Base-by-base conservation (phyloP, 179 eudicot genomes). In the Spinacia oleracea region DNA sequence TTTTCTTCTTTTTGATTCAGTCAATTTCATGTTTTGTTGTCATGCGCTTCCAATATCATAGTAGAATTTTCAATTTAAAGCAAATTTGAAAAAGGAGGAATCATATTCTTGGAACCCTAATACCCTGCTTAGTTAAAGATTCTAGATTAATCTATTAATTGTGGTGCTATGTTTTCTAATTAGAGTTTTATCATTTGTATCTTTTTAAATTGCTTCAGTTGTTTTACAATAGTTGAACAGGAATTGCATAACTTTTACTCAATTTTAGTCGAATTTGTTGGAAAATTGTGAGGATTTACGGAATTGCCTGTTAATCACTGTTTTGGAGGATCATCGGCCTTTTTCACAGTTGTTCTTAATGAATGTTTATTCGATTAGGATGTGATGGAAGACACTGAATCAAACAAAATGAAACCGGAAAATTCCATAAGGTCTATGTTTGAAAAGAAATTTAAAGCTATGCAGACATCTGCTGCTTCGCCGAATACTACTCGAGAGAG, bases 371-470 rank as follows among this genome's bases (percentile, higher is more conserved):
- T 12, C 32, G 12, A 70, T 69, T 27, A 70, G 73, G 73, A 25
- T 43, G n/a, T 70, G 55, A 70, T 70, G 73, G 73, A 69, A 23
- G 73, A n/a, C 53, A 43, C 32, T 0, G 55, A 70, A 23, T 43
- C 73, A 6, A 70, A 25, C 35, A 45, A 70, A 45, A 70, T 35
- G 27, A 70, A 43, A 35, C 55, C 73, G 8, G 25, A 43, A 45
- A 40, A 2, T 70, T 3, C 25, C 9, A 5, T 70, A 42, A 32
- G 6, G 53, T 70, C 72, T 40, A 45, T 14, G 56, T 25, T 42
- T 23, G 32, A 27, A 7, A 70, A 70, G 55, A 70, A 70, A 45
- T 70, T 23, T 12, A 42, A 70, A 70, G 20, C 73, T 1, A 27
- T 21, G 29, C 20, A 69, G 1, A 1, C 7, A 15, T 42, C 72